A percentile compares a stretch with the other conserved stretches of the same genome.
Conservation (phyloP, 2,329 filamentous ascomycete species). For the Botrytis cinerea region DNA sequence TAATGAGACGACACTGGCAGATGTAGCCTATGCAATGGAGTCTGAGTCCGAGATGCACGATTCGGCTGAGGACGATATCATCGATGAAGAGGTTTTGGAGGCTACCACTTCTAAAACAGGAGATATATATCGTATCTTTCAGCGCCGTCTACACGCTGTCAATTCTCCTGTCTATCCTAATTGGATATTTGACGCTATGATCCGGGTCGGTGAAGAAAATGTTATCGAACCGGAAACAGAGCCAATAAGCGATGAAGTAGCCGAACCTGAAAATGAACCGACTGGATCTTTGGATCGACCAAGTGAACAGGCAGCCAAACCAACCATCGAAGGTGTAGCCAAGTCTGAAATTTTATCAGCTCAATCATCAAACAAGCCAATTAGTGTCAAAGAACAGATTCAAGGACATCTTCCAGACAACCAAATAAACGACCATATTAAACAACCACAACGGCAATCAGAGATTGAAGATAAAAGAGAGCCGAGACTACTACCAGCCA, state of each 20-base stretch:
- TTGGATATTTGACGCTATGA: slow-evolving; percentile 22
- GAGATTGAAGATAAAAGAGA: background rate
- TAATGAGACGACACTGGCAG: slow-evolving; percentile 26
- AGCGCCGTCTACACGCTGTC: slow-evolving; percentile 8
- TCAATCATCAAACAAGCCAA: background rate
- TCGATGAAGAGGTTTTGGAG: slow-evolving; percentile 20
- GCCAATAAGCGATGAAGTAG: background rate
- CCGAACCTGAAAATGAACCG: background rate
- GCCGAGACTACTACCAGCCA: background rate
- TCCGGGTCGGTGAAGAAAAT: slow-evolving; percentile 2
- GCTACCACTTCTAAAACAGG: background rate
- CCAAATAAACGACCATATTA: background rate
- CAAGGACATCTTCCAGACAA: background rate
- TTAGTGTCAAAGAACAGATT: background rate
- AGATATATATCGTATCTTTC: slow-evolving; percentile 19
- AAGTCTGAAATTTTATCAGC: background rate
- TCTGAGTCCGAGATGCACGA: background rate
- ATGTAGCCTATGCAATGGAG: slow-evolving; percentile 21
- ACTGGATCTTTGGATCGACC: background rate
- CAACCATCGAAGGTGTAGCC: background rate
- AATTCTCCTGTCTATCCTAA: slow-evolving; percentile 22
- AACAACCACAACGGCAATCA: background rate
- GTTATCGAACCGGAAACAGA: slow-evolving; percentile 1
- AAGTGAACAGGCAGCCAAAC: background rate
- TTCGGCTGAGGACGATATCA: background rate